Evolutionary conservation across 2,329 filamentous ascomycete genomes (phyloP), one percentile per base, ranked within the genome.

Genomic region (Cercospora sp.): DNA sequence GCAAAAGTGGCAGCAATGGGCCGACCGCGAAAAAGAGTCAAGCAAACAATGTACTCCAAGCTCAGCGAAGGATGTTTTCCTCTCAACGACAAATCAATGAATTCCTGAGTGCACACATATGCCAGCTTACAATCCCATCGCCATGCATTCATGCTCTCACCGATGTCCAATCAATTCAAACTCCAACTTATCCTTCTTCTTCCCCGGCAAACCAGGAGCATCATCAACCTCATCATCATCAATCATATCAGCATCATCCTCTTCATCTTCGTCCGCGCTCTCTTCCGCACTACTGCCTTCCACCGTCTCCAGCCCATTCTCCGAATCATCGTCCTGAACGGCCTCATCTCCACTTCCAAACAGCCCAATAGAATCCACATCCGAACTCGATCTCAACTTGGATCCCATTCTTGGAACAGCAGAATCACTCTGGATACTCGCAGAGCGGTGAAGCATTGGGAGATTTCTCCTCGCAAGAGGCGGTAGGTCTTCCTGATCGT

Each of bases 251-350:
- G n/a, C 55, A 1, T 48, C 65, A 42, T 69, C 60, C 10, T 64
- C 60, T 5, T 45, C 48, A 23, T 64, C 60, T 12, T 72, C 70
- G 1, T 67, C 68, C 8, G 62, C 68, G 10, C 66, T 61, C 10
- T 68, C 71, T 6, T 68, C 72, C 5, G 69, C 69, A 31, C 69
- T 67, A 58, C 33, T 63, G 61, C 66, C 63, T 57, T 73, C 72
- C 20, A 51, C 69, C 60, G 61, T 68, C 55, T 10, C 65, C 42
- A 12, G 62, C 73, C 1, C 76, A 55, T 26, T 75, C 7, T 77
- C 77, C 3, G 77, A 76, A 26, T 76, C 76, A 9, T 78, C 78
- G 33, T 74, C 77, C 16, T 73, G 73, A 48, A 76, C 76, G 30
- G 65, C 66, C 26, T 78, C 75, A 1, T 78, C 76, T 8, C 72